These are phyloP conservation scores for Camellia sinensis DNA, from an alignment of 148 eudicot species.

Conservation along the genomic window DNA sequence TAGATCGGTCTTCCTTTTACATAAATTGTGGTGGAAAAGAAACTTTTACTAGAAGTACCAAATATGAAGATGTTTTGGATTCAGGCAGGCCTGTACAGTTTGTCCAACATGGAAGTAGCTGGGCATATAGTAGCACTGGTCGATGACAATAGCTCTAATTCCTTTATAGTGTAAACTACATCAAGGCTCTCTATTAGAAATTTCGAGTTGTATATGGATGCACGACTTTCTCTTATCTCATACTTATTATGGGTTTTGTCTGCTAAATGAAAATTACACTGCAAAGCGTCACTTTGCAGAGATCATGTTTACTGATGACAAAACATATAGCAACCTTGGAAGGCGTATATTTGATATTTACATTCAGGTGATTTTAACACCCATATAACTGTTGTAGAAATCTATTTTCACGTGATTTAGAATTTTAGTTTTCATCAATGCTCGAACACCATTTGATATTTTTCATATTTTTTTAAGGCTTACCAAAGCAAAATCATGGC, in stretches of 20 bases:
- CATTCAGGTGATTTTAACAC: conserved; percentile 27
- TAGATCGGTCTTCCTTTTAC: conserved; percentile 13
- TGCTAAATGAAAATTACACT: conserved; percentile 30
- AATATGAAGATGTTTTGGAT: conserved; percentile 15
- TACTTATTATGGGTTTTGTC: conserved; percentile 37
- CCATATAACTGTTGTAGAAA: neutral
- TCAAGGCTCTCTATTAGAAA: conserved; percentile 14
- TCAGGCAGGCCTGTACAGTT: conserved; percentile 23
- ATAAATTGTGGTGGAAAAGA: conserved; percentile 38
- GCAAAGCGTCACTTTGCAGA: conserved; percentile 40
- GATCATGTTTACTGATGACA: conserved; percentile 24
- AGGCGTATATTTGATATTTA: conserved; percentile 40
- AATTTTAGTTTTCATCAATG: neutral
- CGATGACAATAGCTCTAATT: neutral
- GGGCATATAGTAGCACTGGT: conserved; percentile 41
- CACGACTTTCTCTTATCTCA: conserved; percentile 36
- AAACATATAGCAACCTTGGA: conserved; percentile 28
- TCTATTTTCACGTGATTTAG: neutral
- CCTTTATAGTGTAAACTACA: neutral
- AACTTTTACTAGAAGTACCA: neutral
- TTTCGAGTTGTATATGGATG: conserved; percentile 21
- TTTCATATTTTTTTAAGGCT: neutral
- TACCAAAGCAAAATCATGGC: neutral
- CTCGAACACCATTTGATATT: neutral
- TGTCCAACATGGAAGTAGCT: conserved; percentile 3